A percentile compares a stretch with the other conserved stretches of the same genome.
Evolutionary conservation across 208 protist genomes (phyloP).

Genomic region (Crithidia mellificae): DNA sequence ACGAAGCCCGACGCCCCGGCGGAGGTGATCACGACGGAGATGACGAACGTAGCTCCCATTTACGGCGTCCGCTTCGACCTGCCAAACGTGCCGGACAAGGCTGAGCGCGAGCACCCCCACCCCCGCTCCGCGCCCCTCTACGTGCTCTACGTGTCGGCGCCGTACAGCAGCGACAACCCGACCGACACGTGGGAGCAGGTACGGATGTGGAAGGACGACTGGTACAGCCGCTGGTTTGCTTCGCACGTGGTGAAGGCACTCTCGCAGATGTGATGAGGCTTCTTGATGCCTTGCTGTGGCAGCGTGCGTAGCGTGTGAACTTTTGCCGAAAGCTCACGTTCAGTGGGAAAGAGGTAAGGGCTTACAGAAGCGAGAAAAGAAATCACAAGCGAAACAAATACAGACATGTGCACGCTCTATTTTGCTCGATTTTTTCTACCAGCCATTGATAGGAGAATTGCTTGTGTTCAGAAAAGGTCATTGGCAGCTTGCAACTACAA

Average conservation of each 20-base stretch:
- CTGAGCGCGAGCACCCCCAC: constrained; percentile 1
- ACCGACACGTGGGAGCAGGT: constrained; percentile 2
- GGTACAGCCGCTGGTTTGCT: constrained; percentile 28
- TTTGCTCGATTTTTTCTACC: no score
- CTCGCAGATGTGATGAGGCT: constrained; percentile 18
- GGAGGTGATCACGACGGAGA: constrained; percentile 14
- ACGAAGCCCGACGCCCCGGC: not conserved
- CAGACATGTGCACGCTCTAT: no score
- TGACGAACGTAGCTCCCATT: constrained; percentile 11
- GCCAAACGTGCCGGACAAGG: constrained; percentile 1
- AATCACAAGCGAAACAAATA: no score
- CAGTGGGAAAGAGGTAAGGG: no score
- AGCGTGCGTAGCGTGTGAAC: no score
- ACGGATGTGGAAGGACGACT: constrained; percentile 13
- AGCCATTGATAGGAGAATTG: no score
- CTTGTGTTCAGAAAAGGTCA: no score
- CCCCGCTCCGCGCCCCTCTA: constrained; percentile 16
- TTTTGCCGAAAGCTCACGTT: no score
- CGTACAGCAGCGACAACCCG: constrained; percentile 15
- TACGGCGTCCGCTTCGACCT: constrained; percentile 23
- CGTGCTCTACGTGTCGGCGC: constrained; percentile 15
- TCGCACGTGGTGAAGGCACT: constrained; percentile 16
- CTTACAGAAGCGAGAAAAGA: no score
- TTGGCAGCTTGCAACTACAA: no score
- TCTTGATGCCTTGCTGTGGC: no score